A percentile compares a stretch with the other conserved stretches of the same genome.
Evolutionary conservation across 2,329 filamentous ascomycete species (phyloP).

Genomic region (Elsinoe batatas): DNA sequence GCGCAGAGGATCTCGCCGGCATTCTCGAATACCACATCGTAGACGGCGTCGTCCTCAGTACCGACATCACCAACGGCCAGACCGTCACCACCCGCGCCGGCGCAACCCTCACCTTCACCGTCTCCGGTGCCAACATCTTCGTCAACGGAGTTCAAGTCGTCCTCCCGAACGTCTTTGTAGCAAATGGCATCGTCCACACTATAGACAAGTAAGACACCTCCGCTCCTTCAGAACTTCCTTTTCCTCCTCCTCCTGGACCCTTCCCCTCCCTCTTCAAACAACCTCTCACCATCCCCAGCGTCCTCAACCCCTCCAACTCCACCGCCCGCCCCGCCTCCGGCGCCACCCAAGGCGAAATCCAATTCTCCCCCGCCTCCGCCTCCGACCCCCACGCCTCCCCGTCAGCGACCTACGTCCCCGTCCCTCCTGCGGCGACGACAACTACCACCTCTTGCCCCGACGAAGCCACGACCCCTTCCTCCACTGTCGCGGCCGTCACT

Average conservation of each 20-base stretch:
- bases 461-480: not conserved
- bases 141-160: constrained; percentile 28
- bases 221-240: too few relatives aligned
- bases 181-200: constrained; percentile 13
- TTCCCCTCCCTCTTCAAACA: not conserved
- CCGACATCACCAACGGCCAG: constrained; percentile 13
- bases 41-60: constrained; percentile 39
- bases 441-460: not conserved
- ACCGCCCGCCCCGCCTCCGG: not conserved
- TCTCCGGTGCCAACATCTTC: constrained; percentile 31
- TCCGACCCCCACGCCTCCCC: not conserved
- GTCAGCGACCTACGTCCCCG: not conserved
- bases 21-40: constrained; percentile 58
- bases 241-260: not conserved
- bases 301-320: not conserved
- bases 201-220: constrained; percentile 8
- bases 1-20: constrained; percentile 36
- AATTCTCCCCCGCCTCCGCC: not conserved
- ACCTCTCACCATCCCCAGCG: not conserved
- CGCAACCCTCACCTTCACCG: constrained; percentile 24
- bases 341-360: not conserved
- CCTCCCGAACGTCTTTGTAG: constrained; percentile 12
- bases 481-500: not conserved
- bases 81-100: constrained; percentile 11
- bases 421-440: not conserved